Conservation (phyloP, 169 alveolate genomes). For the Eimeria falciformis region DNA sequence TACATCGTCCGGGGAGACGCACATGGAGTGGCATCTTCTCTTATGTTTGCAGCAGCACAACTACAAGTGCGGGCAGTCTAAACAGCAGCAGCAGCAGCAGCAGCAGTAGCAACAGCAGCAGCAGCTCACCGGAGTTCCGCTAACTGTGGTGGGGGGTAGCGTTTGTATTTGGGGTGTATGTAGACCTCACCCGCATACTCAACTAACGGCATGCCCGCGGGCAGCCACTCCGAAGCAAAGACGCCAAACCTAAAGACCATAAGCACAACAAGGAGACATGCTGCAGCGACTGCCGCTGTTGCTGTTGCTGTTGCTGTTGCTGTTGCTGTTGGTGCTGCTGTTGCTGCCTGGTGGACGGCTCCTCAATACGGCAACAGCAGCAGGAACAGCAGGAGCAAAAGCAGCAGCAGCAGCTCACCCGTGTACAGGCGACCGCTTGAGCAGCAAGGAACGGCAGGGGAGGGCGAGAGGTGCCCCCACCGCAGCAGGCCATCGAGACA, state of each 20-base stretch:
- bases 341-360: no score
- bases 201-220: slow-evolving; percentile 8
- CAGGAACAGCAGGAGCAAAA: neutral
- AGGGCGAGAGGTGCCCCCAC: neutral
- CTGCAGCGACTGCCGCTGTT: no score
- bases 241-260: slow-evolving; percentile 37
- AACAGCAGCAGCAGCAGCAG: no score
- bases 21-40: neutral
- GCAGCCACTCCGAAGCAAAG: slow-evolving; percentile 42
- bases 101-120: neutral
- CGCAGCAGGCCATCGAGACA: neutral
- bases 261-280: neutral
- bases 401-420: neutral
- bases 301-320: no score
- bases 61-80: no score
- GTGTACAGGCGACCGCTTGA: neutral
- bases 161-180: neutral
- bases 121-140: neutral
- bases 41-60: neutral
- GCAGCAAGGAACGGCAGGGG: neutral
- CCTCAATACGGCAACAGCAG: neutral
- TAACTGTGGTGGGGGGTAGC: neutral
- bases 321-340: no score
- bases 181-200: slow-evolving; percentile 58
- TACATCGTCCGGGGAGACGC: neutral